Base-by-base conservation (phyloP, 2,329 filamentous ascomycete species). In the Mollisia scopiformis region DNA sequence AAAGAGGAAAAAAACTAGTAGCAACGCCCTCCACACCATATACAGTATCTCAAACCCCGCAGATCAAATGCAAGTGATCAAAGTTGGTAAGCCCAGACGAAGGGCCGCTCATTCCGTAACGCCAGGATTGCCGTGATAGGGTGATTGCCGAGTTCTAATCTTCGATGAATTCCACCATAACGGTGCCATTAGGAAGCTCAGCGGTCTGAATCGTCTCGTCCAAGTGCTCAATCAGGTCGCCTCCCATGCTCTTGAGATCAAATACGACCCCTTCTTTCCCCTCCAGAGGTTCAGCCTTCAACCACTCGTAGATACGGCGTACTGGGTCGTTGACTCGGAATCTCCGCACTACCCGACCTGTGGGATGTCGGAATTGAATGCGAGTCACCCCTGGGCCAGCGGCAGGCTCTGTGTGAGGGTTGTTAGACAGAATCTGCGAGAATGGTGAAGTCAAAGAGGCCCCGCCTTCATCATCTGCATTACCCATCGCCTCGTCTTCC, bases 131-230 rank as follows among this genome's bases (percentile, higher is more conserved):
- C 23, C 41, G 33, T 51, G 8, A 37, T 28, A 30, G 25, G 7
- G 21, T 33, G 16, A 25, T 30, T 21, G 31, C 19, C 35, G n/a
- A 56, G 33, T 23, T 61, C 58, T 67, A 71, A 37, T 73, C 68
- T 74, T 91, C 88, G 59, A 91, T 76, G 72, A 93, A 96, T 75
- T 97, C 95, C 68, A 99, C 89, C 92, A 97, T 97, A 7, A 99
- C 89, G 0, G 93, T 97, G 3, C 90, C 93, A 72, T 96, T 94
- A 80, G 95, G 96, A 69, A 99, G 76, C 0, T 93, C 92, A 0
- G 90, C 92, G 71, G 92, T 89, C 67, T 86, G 86, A 62, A 99
- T 90, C 0, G 87, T 91, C 66, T 83, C 78, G 51, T 93, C 88
- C 52, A 97, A 79, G 57, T 82, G 78, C 19, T 90, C 88, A 43